Evolutionary conservation across 208 protist species (phyloP).

Genomic region (Leishmania arabica): DNA sequence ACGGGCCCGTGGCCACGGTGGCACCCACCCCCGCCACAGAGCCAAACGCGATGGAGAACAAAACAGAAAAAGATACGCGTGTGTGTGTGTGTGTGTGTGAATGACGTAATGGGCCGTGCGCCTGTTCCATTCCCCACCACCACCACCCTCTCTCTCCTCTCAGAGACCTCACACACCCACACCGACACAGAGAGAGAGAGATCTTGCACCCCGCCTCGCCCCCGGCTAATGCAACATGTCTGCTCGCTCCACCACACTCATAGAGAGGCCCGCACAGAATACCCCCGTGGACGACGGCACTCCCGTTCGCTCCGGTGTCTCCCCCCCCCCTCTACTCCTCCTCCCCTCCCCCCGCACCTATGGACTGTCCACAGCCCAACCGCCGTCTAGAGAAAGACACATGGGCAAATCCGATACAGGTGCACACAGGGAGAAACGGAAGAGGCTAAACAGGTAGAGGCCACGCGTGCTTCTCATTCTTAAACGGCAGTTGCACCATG

Average conservation of each 20-base stretch:
- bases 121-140: neutral
- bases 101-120: neutral
- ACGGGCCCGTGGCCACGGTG: neutral
- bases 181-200: neutral
- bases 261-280: neutral
- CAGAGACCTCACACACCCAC: neutral
- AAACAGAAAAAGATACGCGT: too few relatives aligned
- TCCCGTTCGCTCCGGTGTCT: neutral
- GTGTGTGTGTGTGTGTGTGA: constrained; percentile 8
- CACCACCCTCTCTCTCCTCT: neutral
- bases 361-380: neutral
- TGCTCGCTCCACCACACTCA: neutral
- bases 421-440: neutral
- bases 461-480: too few relatives aligned
- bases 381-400: constrained; percentile 9
- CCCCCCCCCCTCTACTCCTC: neutral
- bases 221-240: neutral
- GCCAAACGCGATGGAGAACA: neutral
- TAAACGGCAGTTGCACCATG: too few relatives aligned
- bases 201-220: neutral
- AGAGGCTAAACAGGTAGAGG: neutral
- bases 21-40: neutral
- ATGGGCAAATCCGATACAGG: neutral
- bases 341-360: neutral
- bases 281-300: neutral